Percentiles rank a stretch among this genome's conserved stretches.
Evolutionary conservation across 805 yeast species (phyloP).

Genomic region (Teunomyces aglyptinius): DNA sequence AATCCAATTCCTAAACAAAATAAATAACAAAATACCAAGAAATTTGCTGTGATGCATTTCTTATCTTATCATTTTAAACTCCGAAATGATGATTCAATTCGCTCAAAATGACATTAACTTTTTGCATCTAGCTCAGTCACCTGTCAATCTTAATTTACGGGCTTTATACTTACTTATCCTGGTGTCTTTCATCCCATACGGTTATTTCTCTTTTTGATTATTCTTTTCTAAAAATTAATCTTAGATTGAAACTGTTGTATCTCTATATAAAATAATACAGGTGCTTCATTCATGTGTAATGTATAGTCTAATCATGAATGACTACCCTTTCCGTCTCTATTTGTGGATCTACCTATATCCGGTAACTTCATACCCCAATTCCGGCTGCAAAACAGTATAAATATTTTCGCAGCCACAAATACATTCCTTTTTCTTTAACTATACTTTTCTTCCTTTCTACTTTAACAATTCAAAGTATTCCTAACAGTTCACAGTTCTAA

Average conservation of each 20-base stretch:
- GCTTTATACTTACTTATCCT: too few species aligned
- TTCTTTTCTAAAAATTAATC: too few species aligned
- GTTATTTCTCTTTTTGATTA: too few species aligned
- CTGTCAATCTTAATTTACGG: too few species aligned
- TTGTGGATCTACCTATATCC: neutral
- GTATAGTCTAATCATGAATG: neutral
- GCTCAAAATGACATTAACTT: neutral
- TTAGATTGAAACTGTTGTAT: too few species aligned
- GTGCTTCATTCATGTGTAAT: too few species aligned
- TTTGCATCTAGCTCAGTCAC: neutral
- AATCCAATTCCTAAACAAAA: too few species aligned
- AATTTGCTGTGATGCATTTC: neutral
- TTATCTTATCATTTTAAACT: neutral
- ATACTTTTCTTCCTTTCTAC: neutral
- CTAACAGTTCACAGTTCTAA: neutral
- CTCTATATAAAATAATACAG: too few species aligned
- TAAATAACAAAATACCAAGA: neutral
- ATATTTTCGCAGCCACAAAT: constrained; percentile 3
- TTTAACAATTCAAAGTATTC: neutral
- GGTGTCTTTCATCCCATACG: too few species aligned
- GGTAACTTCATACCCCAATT: neutral
- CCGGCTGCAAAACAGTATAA: constrained; percentile 1
- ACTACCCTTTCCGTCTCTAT: neutral
- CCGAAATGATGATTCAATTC: neutral
- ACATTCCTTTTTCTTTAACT: neutral